These are phyloP conservation scores for Coemansia sp. DNA, from an alignment of 192 early-diverging fungal species.

Conservation along the genomic window DNA sequence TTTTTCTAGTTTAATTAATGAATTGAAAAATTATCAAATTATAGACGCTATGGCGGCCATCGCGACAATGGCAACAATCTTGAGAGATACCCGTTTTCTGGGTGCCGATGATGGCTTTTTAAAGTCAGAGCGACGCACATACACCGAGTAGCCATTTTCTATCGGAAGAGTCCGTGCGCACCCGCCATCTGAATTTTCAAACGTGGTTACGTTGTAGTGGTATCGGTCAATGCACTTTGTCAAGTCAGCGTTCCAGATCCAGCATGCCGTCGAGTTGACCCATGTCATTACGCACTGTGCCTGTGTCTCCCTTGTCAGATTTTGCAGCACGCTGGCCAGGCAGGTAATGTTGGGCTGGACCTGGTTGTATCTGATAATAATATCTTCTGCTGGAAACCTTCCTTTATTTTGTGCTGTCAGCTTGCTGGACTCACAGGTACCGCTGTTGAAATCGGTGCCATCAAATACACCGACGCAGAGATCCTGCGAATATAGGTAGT, in stretches of 20 bases:
- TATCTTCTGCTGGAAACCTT: constrained; percentile 11
- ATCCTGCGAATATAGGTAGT: constrained; percentile 44
- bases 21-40: background rate
- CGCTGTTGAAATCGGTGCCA: constrained; percentile 42
- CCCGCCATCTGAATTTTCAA: constrained; percentile 8
- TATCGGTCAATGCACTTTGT: constrained; percentile 14
- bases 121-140: constrained; percentile 29
- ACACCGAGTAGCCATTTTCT: constrained; percentile 14
- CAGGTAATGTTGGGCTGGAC: constrained; percentile 15
- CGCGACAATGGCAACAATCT: background rate
- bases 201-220: constrained; percentile 11
- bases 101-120: constrained; percentile 1
- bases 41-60: background rate
- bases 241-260: constrained; percentile 33
- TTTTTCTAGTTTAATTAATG: background rate
- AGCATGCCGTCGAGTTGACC: constrained; percentile 31
- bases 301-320: constrained; percentile 29
- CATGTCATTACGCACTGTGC: constrained; percentile 49
- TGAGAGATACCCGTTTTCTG: background rate
- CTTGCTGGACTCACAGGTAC: constrained; percentile 22
- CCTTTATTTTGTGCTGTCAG: constrained; percentile 10
- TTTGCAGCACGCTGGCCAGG: constrained; percentile 18
- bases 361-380: constrained; percentile 43
- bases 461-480: constrained; percentile 46
- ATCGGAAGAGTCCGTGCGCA: constrained; percentile 26